Percentiles rank a stretch among this genome's conserved stretches.
Conservation (phyloP, 495 filamentous ascomycete genomes). For the Hypoxylon fragiforme region DNA sequence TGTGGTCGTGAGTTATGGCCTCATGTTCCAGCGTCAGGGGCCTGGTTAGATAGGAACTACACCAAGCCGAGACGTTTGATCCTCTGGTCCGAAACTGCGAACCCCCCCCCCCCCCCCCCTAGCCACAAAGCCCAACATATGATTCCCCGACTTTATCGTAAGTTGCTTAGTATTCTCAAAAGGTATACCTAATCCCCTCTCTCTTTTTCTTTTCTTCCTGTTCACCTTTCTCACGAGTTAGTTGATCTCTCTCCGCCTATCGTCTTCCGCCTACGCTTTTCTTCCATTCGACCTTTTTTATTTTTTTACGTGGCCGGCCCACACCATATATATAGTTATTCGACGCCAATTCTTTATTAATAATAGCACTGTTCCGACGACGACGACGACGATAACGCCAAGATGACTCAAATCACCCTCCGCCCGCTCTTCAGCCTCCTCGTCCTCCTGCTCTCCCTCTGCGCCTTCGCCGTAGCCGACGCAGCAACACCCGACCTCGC, state of each 20-base stretch:
- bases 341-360: constrained; percentile 18
- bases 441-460: constrained; percentile 26
- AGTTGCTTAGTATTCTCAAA: neutral
- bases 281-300: constrained; percentile 1
- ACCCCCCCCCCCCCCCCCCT: neutral
- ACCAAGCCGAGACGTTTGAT: neutral
- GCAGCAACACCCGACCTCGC: neutral
- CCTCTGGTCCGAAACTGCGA: neutral
- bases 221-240: constrained; percentile 20
- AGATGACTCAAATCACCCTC: too few relatives aligned
- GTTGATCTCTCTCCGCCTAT: constrained; percentile 16
- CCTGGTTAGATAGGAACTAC: neutral
- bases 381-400: constrained; percentile 10
- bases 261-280: constrained; percentile 12
- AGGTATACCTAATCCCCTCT: constrained; percentile 6
- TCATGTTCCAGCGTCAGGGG: neutral
- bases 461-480: constrained; percentile 19
- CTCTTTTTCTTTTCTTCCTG: constrained; percentile 2
- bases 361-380: constrained; percentile 1
- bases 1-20: neutral
- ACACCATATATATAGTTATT: constrained; percentile 21
- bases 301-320: constrained; percentile 5
- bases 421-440: constrained; percentile 21
- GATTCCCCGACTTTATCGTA: neutral
- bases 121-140: neutral